Evolutionary conservation across 2,329 filamentous ascomycete species (phyloP).

Genomic region (Colletotrichum phormii): DNA sequence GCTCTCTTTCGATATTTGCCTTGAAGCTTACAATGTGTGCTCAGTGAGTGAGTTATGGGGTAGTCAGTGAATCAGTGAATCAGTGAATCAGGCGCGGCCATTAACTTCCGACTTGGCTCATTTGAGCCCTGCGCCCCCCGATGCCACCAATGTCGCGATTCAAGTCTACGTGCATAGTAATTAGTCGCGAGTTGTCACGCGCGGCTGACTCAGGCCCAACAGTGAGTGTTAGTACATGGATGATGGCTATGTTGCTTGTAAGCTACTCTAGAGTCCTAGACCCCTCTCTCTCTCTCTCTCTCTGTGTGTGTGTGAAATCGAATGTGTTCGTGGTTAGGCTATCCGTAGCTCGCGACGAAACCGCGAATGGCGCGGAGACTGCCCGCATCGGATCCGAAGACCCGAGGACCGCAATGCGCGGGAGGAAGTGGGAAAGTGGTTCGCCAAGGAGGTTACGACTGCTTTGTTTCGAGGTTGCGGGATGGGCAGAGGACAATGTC

Average conservation of each 20-base stretch:
- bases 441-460: neutral
- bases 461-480: slow-evolving; percentile 2
- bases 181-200: neutral
- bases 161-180: neutral
- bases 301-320: too few relatives aligned
- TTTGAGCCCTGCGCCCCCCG: neutral
- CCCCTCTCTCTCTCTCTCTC: too few relatives aligned
- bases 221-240: neutral
- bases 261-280: neutral
- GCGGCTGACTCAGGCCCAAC: neutral
- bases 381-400: neutral
- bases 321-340: too few relatives aligned
- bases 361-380: neutral
- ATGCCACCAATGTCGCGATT: neutral
- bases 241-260: neutral
- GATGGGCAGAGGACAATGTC: slow-evolving; percentile 9
- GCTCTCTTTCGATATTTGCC: too few relatives aligned
- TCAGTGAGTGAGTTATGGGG: too few relatives aligned
- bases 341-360: too few relatives aligned
- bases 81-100: neutral
- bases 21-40: too few relatives aligned
- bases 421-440: neutral
- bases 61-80: too few relatives aligned
- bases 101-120: neutral
- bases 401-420: neutral